Conservation (phyloP, 2,329 filamentous ascomycete genomes). For the Berkeleyomyces basicola region DNA sequence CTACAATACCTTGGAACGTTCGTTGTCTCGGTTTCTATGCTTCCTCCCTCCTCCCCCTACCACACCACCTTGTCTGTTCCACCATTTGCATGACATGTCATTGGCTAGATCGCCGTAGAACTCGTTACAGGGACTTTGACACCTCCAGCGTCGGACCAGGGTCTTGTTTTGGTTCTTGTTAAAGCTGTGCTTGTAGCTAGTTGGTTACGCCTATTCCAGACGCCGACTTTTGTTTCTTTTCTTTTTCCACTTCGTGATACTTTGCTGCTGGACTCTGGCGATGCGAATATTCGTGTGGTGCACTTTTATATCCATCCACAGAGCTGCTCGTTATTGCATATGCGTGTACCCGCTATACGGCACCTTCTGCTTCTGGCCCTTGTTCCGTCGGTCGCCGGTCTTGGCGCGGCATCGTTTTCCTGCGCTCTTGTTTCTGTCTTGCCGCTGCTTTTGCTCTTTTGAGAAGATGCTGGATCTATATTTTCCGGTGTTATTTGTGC, state of each 20-base stretch:
- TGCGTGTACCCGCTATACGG: neutral
- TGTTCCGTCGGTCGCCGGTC: neutral
- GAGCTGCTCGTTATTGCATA: neutral
- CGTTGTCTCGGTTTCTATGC: no score
- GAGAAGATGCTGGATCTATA: neutral
- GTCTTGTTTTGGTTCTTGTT: neutral
- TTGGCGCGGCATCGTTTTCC: neutral
- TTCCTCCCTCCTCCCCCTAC: no score
- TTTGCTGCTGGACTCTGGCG: no score
- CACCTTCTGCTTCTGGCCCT: neutral
- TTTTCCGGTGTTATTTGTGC: constrained; percentile 1
- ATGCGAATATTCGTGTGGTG: neutral
- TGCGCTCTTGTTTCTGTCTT: neutral
- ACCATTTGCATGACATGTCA: neutral
- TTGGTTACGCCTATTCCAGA: no score
- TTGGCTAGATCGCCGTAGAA: neutral
- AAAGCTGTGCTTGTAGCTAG: neutral
- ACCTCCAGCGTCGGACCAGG: neutral
- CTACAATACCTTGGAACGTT: no score
- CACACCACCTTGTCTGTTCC: neutral
- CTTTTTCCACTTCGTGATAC: no score
- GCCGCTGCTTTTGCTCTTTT: neutral
- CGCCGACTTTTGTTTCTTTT: no score
- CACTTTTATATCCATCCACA: neutral
- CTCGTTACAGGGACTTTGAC: neutral